Base-by-base conservation (phyloP, 495 filamentous ascomycete species). In the Podospora pseudoanserina region DNA sequence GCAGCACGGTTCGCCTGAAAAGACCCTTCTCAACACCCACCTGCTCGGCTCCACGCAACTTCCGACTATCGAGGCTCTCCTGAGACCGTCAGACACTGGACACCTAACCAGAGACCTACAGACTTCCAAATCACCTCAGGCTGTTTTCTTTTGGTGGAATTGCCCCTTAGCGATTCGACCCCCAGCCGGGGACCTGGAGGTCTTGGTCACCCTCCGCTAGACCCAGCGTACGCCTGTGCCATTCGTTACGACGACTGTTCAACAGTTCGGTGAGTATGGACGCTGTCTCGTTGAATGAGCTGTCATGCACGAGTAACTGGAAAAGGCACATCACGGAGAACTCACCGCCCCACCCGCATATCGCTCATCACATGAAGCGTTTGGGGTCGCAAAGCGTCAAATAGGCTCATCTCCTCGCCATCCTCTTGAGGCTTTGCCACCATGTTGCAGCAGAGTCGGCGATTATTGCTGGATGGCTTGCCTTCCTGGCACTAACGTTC, bases 341-440 rank as follows among this genome's bases (percentile, higher is more conserved):
- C n/a, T 58, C 20, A 58, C 55, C 55, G 55, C 55, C n/a, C 55
- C 7, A 4, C n/a, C 19, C 55, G n/a, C 55, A 58, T 58, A 20
- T 26, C 55, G 7, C 55, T 15, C 55, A 58, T 26, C n/a, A 26
- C 55, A 26, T 20, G 55, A 58, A 26, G 5, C 0, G 55, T 58
- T 58, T 58, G 61, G 18, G 61, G 30, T 28, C 61, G 30, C 28
- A 20, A 63, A 44, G 27, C n/a, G 20, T 63, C 61, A 63, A 39
- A 63, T 63, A 32, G 18, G 23, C 28, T 32, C 32, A 13, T 18
- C 16, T 63, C 9, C n/a, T 49, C 20, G 32, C 20, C 18, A 28
- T 63, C 32, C 30, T 20, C 23, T 63, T n/a, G 16, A 63, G 61
- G n/a, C 20, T 27, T 63, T 32, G 61, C 61, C 61, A 63, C 61